These are phyloP conservation scores for Cladosporium sp. DNA, from an alignment of 2,329 filamentous ascomycete species.

Conservation along the genomic window DNA sequence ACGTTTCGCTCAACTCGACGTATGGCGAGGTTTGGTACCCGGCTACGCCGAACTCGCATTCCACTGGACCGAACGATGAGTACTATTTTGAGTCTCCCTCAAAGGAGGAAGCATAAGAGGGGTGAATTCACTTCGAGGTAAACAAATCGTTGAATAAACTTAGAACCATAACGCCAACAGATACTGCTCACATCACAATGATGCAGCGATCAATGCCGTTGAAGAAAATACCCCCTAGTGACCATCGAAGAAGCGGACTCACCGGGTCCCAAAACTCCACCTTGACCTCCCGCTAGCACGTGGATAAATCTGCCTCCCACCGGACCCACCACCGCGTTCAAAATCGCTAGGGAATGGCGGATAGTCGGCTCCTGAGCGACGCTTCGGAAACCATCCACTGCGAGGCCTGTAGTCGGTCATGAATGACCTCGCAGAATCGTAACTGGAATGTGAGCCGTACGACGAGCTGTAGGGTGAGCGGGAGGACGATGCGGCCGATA, in stretches of 20 bases:
- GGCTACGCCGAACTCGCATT: neutral
- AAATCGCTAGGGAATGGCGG: neutral
- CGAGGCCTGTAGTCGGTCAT: conserved; percentile 2
- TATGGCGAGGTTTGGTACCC: conserved; percentile 27
- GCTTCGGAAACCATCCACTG: neutral
- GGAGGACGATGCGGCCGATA: neutral
- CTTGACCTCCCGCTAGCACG: neutral
- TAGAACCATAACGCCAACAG: neutral
- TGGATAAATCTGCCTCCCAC: neutral
- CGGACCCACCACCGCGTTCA: neutral
- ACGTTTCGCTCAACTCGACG: conserved; percentile 36
- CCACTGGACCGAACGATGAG: conserved; percentile 6
- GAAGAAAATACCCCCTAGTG: neutral
- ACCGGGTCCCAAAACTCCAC: neutral
- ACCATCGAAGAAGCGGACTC: neutral
- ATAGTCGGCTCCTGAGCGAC: neutral
- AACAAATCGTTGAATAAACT: neutral
- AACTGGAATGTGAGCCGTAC: neutral
- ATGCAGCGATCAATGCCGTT: neutral
- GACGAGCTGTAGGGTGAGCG: neutral
- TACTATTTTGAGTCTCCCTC: neutral
- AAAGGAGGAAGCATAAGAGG: neutral
- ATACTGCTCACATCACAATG: neutral
- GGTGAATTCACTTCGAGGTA: neutral
- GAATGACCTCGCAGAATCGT: neutral